Evolutionary conservation across 2,329 filamentous ascomycete genomes (phyloP).

Genomic region (Monosporascus ibericus): DNA sequence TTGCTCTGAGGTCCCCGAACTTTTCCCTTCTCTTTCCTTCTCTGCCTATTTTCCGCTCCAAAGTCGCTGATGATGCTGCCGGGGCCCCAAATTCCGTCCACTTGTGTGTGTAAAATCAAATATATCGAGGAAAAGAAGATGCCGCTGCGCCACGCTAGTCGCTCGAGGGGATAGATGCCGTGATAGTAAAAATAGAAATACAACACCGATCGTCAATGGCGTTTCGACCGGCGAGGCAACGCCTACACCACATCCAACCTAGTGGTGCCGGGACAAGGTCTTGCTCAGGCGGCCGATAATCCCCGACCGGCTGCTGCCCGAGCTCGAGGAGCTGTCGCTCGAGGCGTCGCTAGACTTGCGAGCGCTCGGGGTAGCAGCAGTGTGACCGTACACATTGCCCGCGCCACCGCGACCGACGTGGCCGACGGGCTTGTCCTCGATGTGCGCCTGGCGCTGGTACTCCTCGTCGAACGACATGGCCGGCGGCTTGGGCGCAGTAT

Average conservation of each 20-base stretch:
- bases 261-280: conserved; percentile 26
- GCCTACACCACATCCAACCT: background rate
- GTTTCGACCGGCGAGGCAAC: conserved; percentile 2
- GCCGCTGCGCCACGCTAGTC: conserved; percentile 12
- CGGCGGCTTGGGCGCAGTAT: conserved; percentile 43
- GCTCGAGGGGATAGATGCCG: background rate
- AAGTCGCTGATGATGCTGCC: background rate
- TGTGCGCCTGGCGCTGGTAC: conserved; percentile 47
- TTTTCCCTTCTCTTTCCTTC: conserved; percentile 3
- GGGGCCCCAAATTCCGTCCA: background rate
- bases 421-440: conserved; percentile 47
- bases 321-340: conserved; percentile 24
- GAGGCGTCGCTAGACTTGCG: conserved; percentile 27
- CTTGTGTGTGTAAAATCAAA: background rate
- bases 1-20: conserved; percentile 28
- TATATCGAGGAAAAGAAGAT: background rate
- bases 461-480: conserved; percentile 64
- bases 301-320: conserved; percentile 21
- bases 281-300: conserved; percentile 37
- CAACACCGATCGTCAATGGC: background rate
- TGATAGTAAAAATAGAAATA: background rate
- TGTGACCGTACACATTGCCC: conserved; percentile 44
- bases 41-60: conserved; percentile 1
- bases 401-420: conserved; percentile 60
- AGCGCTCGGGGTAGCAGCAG: conserved; percentile 2